Base-by-base conservation (phyloP, 2,329 filamentous ascomycete species). In the Keithomyces neogunnii region DNA sequence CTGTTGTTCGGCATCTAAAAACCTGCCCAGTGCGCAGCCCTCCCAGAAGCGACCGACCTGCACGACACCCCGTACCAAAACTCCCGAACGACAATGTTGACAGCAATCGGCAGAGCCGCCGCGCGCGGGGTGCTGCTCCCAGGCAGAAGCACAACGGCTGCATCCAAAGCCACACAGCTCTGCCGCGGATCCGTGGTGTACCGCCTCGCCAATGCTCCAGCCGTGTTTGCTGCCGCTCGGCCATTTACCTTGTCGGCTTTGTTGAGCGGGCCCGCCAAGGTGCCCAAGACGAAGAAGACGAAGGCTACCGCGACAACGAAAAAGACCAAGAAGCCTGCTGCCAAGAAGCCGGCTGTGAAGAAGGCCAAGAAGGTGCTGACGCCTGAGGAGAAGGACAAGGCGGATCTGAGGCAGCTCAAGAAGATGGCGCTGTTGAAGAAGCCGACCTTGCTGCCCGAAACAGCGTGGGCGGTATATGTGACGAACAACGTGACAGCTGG, bases 231-330 rank as follows among this genome's bases (percentile, higher is more conserved):
- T 49, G 55, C 52, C 30, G 57, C 54, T 35, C 56, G 58, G 36
- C 48, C 58, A 10, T 52, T 61, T 32, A 63, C 66, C 33, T 54
- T 59, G 51, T 68, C 69, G 13, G 53, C 60, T 26, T 60, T 54
- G 58, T 50, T 61, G 19, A 58, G 57, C 50, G 58, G 59, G 39
- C 59, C 66, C 6, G 52, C 62, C 42, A 56, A 60, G 5, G 58
- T 53, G 10, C 53, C 55, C n/a, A 65, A 62, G 57, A 58, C 60
- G 39, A 62, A 80, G 79, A 65, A 72, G 76, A 40, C 54, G 72
- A 3, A 72, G 66, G 19, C 48, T 70, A 75, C 30, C 71, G 77
- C 58, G 75, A 55, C 30, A 51, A 59, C 39, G 49, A 61, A 32
- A 54, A 60, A 61, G 60, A 51, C 53, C 31, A 64, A 62, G 62